Conservation (phyloP, 441 rosid genomes). For the Aleurites moluccanus region DNA sequence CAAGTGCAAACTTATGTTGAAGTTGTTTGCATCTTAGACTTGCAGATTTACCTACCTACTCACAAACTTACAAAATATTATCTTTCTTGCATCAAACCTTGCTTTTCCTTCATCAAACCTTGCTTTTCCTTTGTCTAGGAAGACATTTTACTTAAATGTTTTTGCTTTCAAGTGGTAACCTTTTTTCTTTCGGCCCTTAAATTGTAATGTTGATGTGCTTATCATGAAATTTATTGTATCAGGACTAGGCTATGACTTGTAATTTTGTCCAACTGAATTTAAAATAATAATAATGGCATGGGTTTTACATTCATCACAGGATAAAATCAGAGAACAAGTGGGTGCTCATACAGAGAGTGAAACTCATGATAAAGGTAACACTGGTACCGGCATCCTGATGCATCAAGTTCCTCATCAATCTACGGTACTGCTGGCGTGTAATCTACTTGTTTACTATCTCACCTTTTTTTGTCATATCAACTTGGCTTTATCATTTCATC, state of each 20-base stretch:
- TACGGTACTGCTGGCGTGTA: slow-evolving; percentile 50
- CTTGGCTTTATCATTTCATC: slow-evolving; percentile 6
- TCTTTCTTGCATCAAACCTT: background rate
- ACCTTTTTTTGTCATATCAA: slow-evolving; percentile 16
- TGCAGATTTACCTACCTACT: background rate
- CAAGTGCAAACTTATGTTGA: background rate
- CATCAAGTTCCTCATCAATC: slow-evolving; percentile 43
- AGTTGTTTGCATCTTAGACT: slow-evolving; percentile 10
- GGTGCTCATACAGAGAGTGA: slow-evolving; percentile 45
- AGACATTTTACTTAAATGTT: background rate
- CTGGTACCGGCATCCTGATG: slow-evolving; percentile 28
- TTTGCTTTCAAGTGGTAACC: background rate
- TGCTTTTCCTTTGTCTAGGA: too few species aligned
- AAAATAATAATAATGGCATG: background rate
- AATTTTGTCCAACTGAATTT: slow-evolving; percentile 5
- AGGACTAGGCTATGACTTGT: slow-evolving; percentile 4
- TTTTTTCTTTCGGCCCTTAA: background rate
- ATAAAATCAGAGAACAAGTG: slow-evolving; percentile 60
- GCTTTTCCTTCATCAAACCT: too few species aligned
- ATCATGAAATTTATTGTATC: slow-evolving; percentile 1
- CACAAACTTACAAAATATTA: slow-evolving; percentile 6
- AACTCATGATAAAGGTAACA: slow-evolving; percentile 36
- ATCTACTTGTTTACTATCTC: slow-evolving; percentile 33
- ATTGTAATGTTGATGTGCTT: background rate
- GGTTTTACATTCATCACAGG: slow-evolving; percentile 46